These are phyloP conservation scores for Cicer bijugum DNA, from an alignment of 306 rosid species.

Conservation along the genomic window DNA sequence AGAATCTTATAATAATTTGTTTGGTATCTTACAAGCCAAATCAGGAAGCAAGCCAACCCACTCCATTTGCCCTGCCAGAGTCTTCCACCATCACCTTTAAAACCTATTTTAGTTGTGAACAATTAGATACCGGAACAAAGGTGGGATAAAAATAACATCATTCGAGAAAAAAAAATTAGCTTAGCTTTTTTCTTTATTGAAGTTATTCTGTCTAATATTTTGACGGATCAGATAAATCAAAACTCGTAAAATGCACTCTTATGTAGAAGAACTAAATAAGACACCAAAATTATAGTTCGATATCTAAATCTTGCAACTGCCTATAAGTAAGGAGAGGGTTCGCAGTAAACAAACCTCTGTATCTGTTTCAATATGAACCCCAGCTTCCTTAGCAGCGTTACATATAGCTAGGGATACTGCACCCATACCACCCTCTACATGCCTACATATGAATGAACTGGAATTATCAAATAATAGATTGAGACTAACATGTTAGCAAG, in stretches of 20 bases:
- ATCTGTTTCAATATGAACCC: slow-evolving; percentile 62
- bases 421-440: slow-evolving; percentile 89
- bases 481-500: slow-evolving; percentile 15
- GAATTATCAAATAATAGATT: neutral
- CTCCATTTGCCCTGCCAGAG: slow-evolving; percentile 67
- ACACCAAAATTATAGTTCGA: neutral
- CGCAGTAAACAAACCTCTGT: slow-evolving; percentile 54
- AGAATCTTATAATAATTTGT: slow-evolving; percentile 29
- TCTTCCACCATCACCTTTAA: slow-evolving; percentile 58
- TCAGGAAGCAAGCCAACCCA: slow-evolving; percentile 48
- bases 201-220: neutral
- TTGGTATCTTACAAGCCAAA: neutral
- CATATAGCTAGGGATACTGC: slow-evolving; percentile 69
- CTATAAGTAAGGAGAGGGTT: neutral
- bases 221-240: slow-evolving; percentile 4
- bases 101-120: slow-evolving; percentile 51
- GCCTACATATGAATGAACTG: slow-evolving; percentile 47
- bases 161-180: neutral
- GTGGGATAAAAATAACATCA: neutral
- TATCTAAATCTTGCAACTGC: slow-evolving; percentile 3
- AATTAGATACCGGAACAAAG: slow-evolving; percentile 9
- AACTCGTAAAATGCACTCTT: neutral
- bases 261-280: slow-evolving; percentile 3
- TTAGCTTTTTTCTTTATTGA: neutral
- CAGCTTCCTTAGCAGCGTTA: slow-evolving; percentile 73